phyloP scores from a whole-genome alignment of 441 rosid genomes.

The Daphne laureola region DNA sequence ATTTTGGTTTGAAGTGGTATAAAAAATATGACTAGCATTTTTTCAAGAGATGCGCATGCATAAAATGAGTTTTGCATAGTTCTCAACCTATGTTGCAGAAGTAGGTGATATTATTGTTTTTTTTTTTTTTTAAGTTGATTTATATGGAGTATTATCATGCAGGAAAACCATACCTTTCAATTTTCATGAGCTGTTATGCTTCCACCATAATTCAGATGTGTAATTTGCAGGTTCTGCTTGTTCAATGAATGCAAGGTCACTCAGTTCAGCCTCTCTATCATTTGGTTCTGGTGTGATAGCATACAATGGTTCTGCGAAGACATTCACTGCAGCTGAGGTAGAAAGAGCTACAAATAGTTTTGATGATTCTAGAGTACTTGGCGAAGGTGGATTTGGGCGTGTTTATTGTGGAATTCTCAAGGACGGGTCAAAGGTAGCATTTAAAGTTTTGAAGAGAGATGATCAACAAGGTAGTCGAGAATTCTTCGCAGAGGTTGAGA shows the following conservation, averaged over 20 bases:
- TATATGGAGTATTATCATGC: no score
- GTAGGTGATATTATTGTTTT: no score
- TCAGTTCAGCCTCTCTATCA: constrained; percentile 71
- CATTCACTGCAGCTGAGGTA: constrained; percentile 64
- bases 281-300: constrained; percentile 81
- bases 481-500: constrained; percentile 94
- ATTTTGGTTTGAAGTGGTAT: no score
- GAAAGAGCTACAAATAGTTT: constrained; percentile 75
- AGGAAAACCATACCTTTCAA: no score
- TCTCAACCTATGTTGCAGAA: no score
- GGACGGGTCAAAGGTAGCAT: constrained; percentile 80
- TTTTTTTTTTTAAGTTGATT: no score
- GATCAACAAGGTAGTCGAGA: constrained; percentile 90
- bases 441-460: constrained; percentile 87
- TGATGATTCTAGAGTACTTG: constrained; percentile 60
- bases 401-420: constrained; percentile 80
- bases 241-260: constrained; percentile 57
- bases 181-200: neutral
- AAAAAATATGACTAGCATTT: no score
- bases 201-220: neutral
- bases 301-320: constrained; percentile 80
- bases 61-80: no score
- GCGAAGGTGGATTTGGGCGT: constrained; percentile 95
- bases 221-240: constrained; percentile 51
- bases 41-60: no score